Evolutionary conservation across 768 basidiomycete species (phyloP), one percentile per base, ranked within the genome.

Genomic region (Tremella fuciformis): DNA sequence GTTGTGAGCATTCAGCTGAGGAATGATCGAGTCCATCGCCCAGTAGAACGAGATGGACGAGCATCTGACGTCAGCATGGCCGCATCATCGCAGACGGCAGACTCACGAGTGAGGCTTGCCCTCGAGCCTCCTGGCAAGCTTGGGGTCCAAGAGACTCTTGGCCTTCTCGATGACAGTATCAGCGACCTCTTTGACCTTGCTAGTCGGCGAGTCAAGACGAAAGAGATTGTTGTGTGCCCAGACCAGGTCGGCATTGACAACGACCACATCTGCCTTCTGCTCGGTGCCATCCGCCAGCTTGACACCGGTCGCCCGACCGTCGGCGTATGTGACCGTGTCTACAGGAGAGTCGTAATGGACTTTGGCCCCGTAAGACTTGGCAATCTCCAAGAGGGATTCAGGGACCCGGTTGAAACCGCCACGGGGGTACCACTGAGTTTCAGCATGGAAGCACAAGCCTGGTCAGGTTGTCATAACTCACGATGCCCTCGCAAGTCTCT

Each of bases 41-140:
- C 80, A 80, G 66, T 80, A 80, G 63, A 80, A 79, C 22, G 75
- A 77, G 55, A 80, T 79, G 6, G 71, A 73, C 2, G 79, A 79
- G 69, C 80, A 80, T 8, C 74, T 75, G 42, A 2, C 9, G 18
- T 40, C 55, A 65, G 52, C 44, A n/a, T n/a, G n/a, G n/a, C 9
- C 40, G 37, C 1, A 37, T 13, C 4, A 41, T 1, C 3, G 42
- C 48, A 25, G 41, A 9, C 34, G n/a, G n/a, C n/a, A n/a, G 47
- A 60, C 70, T 59, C 38, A 68, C 63, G 71, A 73, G 55, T 76
- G 74, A 9, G 70, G 70, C 53, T 74, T 76, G 19, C 63, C 63
- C 18, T 62, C 38, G 42, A 76, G 48, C 25, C 59, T 59, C 9
- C 64, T 64, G 0, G 74, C 74, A 50, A 70, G 50, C 37, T 37